Conservation (phyloP, 352 stramenopile species). For the Globisporangium spinosum region DNA sequence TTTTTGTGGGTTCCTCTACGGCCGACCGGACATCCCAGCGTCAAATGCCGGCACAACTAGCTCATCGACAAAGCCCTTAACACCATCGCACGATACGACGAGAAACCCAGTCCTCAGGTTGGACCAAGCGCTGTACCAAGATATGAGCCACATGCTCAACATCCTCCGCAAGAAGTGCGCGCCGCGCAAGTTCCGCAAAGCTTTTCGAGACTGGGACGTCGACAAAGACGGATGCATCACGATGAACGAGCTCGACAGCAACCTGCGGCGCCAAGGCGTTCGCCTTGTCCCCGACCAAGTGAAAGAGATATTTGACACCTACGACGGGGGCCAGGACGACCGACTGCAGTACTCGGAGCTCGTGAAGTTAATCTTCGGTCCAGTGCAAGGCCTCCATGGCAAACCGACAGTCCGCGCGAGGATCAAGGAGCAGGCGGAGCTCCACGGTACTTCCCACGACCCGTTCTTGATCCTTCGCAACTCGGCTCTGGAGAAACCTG, state of each 20-base stretch:
- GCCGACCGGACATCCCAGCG: neutral
- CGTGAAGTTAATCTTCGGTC: constrained; percentile 34
- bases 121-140: constrained; percentile 24
- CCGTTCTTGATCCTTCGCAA: constrained; percentile 39
- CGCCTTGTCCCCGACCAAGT: constrained; percentile 31
- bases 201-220: constrained; percentile 58
- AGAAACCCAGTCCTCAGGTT: neutral
- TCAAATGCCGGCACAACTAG: neutral
- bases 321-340: constrained; percentile 40
- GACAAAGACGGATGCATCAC: constrained; percentile 53
- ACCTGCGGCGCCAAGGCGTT: constrained; percentile 41
- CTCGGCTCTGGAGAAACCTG: constrained; percentile 12
- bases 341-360: constrained; percentile 48
- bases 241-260: constrained; percentile 38
- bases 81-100: neutral
- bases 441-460: constrained; percentile 16
- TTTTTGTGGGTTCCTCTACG: constrained; percentile 40
- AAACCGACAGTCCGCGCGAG: constrained; percentile 7
- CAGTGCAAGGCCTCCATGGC: constrained; percentile 21
- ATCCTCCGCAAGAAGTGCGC: constrained; percentile 54
- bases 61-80: neutral
- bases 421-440: constrained; percentile 12
- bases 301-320: constrained; percentile 36
- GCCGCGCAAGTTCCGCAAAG: constrained; percentile 28
- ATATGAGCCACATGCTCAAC: constrained; percentile 34